A percentile compares a stretch with the other conserved stretches of the same genome.
Evolutionary conservation across 2,329 filamentous ascomycete genomes (phyloP).

Genomic region (Pseudogymnoascus sp.): DNA sequence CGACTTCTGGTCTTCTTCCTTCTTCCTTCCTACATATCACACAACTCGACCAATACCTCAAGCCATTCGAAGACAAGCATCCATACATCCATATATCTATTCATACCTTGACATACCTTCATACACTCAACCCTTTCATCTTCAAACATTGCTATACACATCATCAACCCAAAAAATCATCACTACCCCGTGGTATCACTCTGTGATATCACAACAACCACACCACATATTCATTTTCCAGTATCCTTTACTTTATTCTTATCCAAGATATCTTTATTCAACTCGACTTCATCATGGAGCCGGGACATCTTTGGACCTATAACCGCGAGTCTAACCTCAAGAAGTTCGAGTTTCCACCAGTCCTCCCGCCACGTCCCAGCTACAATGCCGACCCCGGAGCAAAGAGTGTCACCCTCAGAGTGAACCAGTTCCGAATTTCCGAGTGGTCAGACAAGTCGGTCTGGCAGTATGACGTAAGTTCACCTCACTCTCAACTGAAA

Average conservation of each 20-base stretch:
- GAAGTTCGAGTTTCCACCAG: constrained; percentile 19
- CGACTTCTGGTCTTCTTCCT: neutral
- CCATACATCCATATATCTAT: neutral
- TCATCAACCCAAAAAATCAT: neutral
- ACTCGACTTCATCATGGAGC: constrained; percentile 23
- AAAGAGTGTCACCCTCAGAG: constrained; percentile 35
- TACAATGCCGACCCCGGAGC: constrained; percentile 48
- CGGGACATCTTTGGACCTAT: constrained; percentile 22
- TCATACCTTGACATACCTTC: neutral
- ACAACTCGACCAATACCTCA: neutral
- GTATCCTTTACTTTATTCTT: constrained; percentile 8
- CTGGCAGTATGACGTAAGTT: constrained; percentile 77
- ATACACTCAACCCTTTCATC: neutral
- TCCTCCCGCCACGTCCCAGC: constrained; percentile 36
- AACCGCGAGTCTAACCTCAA: constrained; percentile 22
- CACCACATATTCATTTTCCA: constrained; percentile 19
- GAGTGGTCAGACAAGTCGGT: constrained; percentile 54
- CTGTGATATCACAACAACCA: constrained; percentile 24
- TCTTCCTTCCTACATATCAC: neutral
- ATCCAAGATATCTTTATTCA: constrained; percentile 9
- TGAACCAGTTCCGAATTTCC: constrained; percentile 71
- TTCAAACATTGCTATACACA: neutral
- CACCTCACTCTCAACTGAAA: constrained; percentile 3
- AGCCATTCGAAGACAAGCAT: neutral
- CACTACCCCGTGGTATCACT: neutral